Percentiles rank a stretch among this genome's conserved stretches.
Conservation (phyloP, 2,329 filamentous ascomycete species). For the Didymella arachidicola region DNA sequence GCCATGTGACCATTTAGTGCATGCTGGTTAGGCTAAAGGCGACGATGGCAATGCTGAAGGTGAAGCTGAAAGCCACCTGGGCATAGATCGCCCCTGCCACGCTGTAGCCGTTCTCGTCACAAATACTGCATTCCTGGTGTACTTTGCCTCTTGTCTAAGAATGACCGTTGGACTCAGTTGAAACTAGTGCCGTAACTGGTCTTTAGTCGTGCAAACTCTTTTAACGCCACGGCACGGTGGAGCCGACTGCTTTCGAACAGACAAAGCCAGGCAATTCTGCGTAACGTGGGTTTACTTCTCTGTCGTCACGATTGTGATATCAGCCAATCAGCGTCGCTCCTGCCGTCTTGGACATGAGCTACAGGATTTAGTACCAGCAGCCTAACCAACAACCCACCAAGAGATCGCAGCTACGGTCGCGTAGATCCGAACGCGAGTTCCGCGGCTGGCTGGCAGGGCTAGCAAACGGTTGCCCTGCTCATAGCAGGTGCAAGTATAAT, state of each 20-base stretch:
- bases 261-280: conserved; percentile 12
- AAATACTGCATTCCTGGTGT: conserved; percentile 11
- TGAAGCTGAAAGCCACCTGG: conserved; percentile 1
- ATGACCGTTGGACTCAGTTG: conserved; percentile 3
- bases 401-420: conserved; percentile 23
- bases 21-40: conserved; percentile 7
- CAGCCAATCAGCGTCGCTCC: conserved; percentile 14
- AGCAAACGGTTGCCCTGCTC: conserved; percentile 10
- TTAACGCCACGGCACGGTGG: conserved; percentile 17
- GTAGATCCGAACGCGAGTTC: conserved; percentile 20
- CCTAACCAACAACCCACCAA: conserved; percentile 16
- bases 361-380: conserved; percentile 16
- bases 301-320: conserved; percentile 19
- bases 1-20: conserved; percentile 6
- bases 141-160: conserved; percentile 7
- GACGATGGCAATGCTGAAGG: conserved; percentile 1
- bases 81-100: conserved; percentile 3
- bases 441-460: conserved; percentile 11
- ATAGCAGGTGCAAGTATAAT: conserved; percentile 13
- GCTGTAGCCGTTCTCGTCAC: conserved; percentile 9
- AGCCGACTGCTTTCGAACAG: conserved; percentile 21
- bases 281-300: conserved; percentile 8
- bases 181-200: conserved; percentile 17
- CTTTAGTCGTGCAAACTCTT: conserved; percentile 17
- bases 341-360: conserved; percentile 19